These are phyloP conservation scores for Phytophthora pinifolia DNA, from an alignment of 352 stramenopile genomes.

Conservation along the genomic window DNA sequence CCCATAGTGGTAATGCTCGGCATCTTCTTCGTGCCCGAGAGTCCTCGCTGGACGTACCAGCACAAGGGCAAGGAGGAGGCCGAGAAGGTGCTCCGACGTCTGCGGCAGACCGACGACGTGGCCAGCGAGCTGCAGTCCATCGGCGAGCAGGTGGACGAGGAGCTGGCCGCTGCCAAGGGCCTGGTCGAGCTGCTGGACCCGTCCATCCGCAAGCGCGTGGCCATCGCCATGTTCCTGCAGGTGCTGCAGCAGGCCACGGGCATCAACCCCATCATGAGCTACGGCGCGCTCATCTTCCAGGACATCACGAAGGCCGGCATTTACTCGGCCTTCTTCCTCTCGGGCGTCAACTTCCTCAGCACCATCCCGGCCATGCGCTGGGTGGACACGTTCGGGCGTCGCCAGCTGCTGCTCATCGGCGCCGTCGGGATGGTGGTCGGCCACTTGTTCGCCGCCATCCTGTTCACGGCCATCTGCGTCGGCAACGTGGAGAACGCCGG, in stretches of 20 bases:
- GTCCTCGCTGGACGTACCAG: conserved; percentile 35
- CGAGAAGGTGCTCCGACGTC: conserved; percentile 23
- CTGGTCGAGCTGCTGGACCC: conserved; percentile 30
- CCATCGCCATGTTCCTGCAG: conserved; percentile 31
- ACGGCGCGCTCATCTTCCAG: conserved; percentile 38
- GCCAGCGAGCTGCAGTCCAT: conserved; percentile 35
- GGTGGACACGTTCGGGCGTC: conserved; percentile 37
- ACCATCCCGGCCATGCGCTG: conserved; percentile 35
- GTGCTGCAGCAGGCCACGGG: conserved; percentile 36
- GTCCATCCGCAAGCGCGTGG: conserved; percentile 22
- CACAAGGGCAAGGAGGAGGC: conserved; percentile 27
- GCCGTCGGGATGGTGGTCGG: conserved; percentile 33
- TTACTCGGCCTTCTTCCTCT: conserved; percentile 25
- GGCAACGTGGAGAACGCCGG: conserved; percentile 19
- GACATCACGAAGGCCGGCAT: conserved; percentile 27
- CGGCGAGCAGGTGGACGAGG: conserved; percentile 32
- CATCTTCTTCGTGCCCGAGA: conserved; percentile 38
- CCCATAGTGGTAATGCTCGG: conserved; percentile 33
- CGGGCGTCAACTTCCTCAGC: conserved; percentile 35
- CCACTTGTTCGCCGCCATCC: conserved; percentile 30
- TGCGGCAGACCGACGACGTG: conserved; percentile 33
- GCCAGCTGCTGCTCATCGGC: conserved; percentile 30
- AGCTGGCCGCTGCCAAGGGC: conserved; percentile 3
- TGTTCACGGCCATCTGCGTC: conserved; percentile 31
- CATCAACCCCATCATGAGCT: conserved; percentile 37